A percentile compares a stretch with the other conserved stretches of the same genome.
These are phyloP conservation scores for Phytophthora ramorum DNA, from an alignment of 352 stramenopile genomes.

Conservation along the genomic window DNA sequence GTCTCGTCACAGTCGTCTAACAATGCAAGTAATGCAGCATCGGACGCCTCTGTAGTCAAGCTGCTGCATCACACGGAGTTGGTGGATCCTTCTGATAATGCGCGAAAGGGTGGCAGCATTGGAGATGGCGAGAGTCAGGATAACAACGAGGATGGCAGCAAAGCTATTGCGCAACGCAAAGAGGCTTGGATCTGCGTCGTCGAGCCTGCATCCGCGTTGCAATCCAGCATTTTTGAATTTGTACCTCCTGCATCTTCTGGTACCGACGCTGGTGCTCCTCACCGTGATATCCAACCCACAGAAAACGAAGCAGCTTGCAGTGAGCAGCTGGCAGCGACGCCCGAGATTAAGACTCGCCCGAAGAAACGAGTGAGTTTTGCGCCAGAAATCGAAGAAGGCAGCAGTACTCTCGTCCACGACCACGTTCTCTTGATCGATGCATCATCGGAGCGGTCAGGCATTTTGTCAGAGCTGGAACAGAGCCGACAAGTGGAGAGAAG, in stretches of 20 bases:
- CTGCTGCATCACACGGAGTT: conserved; percentile 49
- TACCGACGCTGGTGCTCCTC: neutral
- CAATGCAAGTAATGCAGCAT: conserved; percentile 13
- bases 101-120: neutral
- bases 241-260: conserved; percentile 8
- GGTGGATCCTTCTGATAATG: neutral
- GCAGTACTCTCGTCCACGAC: conserved; percentile 18
- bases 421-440: conserved; percentile 29
- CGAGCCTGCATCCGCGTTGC: conserved; percentile 19
- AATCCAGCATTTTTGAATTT: conserved; percentile 66
- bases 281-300: neutral
- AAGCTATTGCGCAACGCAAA: conserved; percentile 18
- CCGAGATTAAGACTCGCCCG: conserved; percentile 3
- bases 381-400: conserved; percentile 15
- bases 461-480: conserved; percentile 35
- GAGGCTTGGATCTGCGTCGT: conserved; percentile 55
- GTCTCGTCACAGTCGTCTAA: neutral
- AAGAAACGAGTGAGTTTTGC: conserved; percentile 37
- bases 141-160: conserved; percentile 9
- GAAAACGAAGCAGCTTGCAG: neutral
- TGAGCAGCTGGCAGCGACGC: neutral
- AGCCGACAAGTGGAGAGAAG: conserved; percentile 56
- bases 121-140: neutral
- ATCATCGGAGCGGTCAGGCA: conserved; percentile 4
- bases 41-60: conserved; percentile 19